Percentiles rank a stretch among this genome's conserved stretches.
Evolutionary conservation across 805 yeast genomes (phyloP).

Genomic region (Pichia occidentalis): DNA sequence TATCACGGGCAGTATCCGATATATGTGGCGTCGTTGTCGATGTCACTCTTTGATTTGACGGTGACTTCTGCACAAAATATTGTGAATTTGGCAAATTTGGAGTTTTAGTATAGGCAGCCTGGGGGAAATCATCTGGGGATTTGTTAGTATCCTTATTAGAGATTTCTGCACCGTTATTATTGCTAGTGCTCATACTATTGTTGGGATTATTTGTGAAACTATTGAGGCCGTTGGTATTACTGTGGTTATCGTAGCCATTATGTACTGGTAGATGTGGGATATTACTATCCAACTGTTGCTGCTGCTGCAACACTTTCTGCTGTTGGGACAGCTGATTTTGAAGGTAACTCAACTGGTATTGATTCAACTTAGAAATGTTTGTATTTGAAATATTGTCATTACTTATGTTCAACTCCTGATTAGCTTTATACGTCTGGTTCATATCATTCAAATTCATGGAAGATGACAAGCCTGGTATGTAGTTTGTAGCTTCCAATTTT

Average conservation of each 20-base stretch:
- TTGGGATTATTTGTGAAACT: constrained; percentile 5
- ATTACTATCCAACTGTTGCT: constrained; percentile 1
- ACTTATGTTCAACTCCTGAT: background rate
- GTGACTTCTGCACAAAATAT: background rate
- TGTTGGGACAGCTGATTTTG: constrained; percentile 11
- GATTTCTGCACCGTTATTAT: constrained; percentile 1
- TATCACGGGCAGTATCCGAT: constrained; percentile 80
- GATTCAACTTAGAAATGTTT: constrained; percentile 5
- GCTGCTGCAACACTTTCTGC: constrained; percentile 6
- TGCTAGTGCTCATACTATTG: background rate
- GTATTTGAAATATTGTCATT: constrained; percentile 6
- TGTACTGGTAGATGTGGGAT: background rate
- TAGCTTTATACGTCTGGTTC: background rate
- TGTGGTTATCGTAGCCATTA: background rate
- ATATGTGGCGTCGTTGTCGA: constrained; percentile 26
- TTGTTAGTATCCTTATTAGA: too few species aligned
- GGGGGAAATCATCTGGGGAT: background rate
- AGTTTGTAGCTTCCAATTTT: constrained; percentile 26
- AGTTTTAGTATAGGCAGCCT: background rate
- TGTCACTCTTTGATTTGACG: background rate
- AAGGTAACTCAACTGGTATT: constrained; percentile 8
- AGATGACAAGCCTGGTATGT: background rate
- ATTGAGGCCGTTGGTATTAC: constrained; percentile 4
- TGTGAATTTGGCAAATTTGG: constrained; percentile 7
- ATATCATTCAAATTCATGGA: background rate